Conservation (phyloP, 352 stramenopile genomes). For the Halophytophthora batemanensis region DNA sequence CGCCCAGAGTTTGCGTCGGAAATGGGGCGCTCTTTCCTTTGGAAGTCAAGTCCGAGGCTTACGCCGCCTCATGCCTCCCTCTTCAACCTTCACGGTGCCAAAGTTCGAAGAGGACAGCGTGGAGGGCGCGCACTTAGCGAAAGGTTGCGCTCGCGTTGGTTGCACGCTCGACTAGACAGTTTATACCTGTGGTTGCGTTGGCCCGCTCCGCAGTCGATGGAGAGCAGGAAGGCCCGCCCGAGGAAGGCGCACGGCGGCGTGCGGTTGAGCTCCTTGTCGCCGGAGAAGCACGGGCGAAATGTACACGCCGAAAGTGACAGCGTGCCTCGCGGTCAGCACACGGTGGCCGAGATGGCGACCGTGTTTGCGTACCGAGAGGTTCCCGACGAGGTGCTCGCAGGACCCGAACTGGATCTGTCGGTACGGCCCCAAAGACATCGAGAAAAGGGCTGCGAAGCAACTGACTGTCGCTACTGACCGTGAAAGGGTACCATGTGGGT, state of each 20-base stretch:
- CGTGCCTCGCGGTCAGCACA: slow-evolving; percentile 5
- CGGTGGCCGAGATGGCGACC: slow-evolving; percentile 36
- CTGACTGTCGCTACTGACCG: too few species aligned
- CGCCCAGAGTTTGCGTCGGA: too few species aligned
- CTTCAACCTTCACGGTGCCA: too few species aligned
- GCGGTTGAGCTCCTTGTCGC: slow-evolving; percentile 34
- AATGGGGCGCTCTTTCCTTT: too few species aligned
- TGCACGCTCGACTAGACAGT: too few species aligned
- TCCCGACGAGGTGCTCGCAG: slow-evolving; percentile 57
- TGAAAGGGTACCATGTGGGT: too few species aligned
- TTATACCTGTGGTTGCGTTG: too few species aligned
- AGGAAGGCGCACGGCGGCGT: slow-evolving; percentile 45
- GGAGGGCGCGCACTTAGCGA: too few species aligned
- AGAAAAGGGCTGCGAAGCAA: neutral
- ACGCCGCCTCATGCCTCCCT: too few species aligned
- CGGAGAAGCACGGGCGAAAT: slow-evolving; percentile 4
- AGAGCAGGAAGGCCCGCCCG: slow-evolving; percentile 29
- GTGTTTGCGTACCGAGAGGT: slow-evolving; percentile 59
- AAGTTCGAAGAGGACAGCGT: too few species aligned
- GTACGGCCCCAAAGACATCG: slow-evolving; percentile 15
- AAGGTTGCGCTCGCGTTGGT: too few species aligned
- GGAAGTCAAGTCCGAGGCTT: too few species aligned
- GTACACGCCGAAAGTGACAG: neutral
- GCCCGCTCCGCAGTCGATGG: slow-evolving; percentile 10
- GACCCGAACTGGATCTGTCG: slow-evolving; percentile 59